A percentile compares a stretch with the other conserved stretches of the same genome.
Conservation (phyloP, 169 alveolate genomes). For the Blepharisma undulans region DNA sequence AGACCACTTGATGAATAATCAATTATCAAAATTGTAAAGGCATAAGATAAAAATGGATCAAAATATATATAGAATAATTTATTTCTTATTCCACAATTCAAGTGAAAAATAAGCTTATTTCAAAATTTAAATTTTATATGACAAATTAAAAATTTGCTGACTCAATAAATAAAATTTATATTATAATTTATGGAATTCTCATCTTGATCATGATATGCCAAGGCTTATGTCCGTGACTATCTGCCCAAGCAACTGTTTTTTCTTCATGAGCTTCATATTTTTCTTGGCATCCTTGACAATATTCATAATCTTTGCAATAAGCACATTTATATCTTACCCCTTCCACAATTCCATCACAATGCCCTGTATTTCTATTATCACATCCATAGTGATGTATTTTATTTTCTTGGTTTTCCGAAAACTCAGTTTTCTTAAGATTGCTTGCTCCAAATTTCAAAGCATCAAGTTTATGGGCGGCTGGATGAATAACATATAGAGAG, state of each 20-base stretch:
- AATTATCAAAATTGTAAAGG: no score
- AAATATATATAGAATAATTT: no score
- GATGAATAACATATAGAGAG: neutral
- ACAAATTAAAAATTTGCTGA: no score
- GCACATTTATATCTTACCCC: conserved; percentile 33
- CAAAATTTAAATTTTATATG: no score
- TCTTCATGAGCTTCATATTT: neutral
- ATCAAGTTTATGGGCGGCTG: neutral
- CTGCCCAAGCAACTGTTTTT: neutral
- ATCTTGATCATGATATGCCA: conserved; percentile 3
- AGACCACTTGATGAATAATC: no score
- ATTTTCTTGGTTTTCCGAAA: neutral
- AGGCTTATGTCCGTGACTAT: neutral
- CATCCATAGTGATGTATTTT: neutral
- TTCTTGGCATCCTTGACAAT: neutral
- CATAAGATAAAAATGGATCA: no score
- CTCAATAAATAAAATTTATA: no score
- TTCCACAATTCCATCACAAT: neutral
- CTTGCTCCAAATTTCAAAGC: neutral
- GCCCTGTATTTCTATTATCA: neutral
- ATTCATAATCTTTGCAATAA: conserved; percentile 30
- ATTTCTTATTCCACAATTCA: no score
- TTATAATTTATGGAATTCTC: neutral
- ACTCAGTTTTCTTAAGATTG: neutral
- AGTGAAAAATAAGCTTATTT: no score